Conservation (phyloP, 2,329 filamentous ascomycete species). For the Xylariaceae sp. region DNA sequence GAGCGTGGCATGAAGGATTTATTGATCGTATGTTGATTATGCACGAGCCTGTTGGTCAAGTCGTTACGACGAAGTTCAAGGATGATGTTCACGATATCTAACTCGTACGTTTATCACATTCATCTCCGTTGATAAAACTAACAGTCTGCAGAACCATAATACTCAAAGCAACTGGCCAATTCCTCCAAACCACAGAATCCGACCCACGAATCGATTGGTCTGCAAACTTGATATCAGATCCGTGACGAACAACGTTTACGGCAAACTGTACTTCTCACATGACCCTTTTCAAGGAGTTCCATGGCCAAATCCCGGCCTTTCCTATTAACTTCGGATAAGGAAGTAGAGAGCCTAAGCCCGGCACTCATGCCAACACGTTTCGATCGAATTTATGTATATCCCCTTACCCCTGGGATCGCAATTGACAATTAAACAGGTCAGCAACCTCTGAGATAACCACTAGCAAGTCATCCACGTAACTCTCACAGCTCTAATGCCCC, state of each 20-base stretch:
- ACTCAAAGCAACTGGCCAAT: constrained; percentile 11
- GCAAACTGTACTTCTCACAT: background rate
- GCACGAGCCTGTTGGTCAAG: constrained; percentile 1
- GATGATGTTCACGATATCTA: constrained; percentile 14
- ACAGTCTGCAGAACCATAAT: constrained; percentile 7
- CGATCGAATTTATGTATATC: background rate
- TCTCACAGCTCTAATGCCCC: background rate
- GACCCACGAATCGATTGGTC: constrained; percentile 12
- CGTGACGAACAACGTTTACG: constrained; percentile 12
- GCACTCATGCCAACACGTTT: background rate
- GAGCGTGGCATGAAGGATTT: too few relatives aligned
- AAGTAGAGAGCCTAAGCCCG: too few relatives aligned
- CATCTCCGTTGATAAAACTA: too few relatives aligned
- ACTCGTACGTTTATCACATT: too few relatives aligned
- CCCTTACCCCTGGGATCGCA: too few relatives aligned
- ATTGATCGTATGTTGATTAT: background rate
- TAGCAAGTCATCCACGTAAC: constrained; percentile 4
- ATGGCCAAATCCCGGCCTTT: too few relatives aligned
- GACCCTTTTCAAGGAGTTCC: too few relatives aligned
- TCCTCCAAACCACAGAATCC: background rate
- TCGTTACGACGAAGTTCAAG: constrained; percentile 10
- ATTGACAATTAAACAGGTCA: background rate
- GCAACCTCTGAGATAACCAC: background rate
- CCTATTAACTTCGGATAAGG: too few relatives aligned
- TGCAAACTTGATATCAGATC: constrained; percentile 12